Base-by-base conservation (phyloP, 2,329 filamentous ascomycete species). In the Alternaria viburni region DNA sequence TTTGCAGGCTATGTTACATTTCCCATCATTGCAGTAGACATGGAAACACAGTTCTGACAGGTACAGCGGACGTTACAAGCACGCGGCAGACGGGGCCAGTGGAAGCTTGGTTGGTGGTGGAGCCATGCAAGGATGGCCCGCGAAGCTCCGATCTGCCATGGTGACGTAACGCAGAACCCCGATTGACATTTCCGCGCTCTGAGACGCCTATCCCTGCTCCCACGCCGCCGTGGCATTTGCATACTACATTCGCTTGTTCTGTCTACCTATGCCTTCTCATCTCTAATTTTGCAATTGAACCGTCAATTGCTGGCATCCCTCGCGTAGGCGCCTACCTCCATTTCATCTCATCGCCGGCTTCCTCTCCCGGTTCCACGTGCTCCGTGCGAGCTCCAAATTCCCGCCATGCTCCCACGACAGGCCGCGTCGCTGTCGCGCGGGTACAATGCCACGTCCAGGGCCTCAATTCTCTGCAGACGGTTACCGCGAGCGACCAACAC, bases 341-440 rank as follows among this genome's bases (percentile, higher is more conserved):
- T 43, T 7, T 10, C n/a, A 28, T 32, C 15, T 26, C 26, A 3
- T 41, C n/a, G 36, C 58, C 45, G 19, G 57, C 52, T 62, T 28
- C n/a, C 50, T 26, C 25, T 44, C 52, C 62, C 55, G 46, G 61
- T 45, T 46, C 59, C 61, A 49, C 46, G 57, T 60, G 58, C 25
- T n/a, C 13, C 51, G n/a, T 21, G 9, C 15, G 59, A 59, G 21
- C 62, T 54, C 49, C 57, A 52, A 52, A 44, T 54, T 47, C 56
- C 15, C 64, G 64, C 67, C 44, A 78, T 78, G 75, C 69, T 77
- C 28, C 62, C 70, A 61, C 75, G 76, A 69, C 73, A 75, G 49
- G 69, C 72, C 54, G 68, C 71, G 46, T 73, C 74, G 62, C 64
- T 76, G 51, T 70, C 71, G 72, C 76, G 76, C 65, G 63, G 65